Evolutionary conservation across 306 rosid species (phyloP).

Genomic region (Dalbergia oliveri): DNA sequence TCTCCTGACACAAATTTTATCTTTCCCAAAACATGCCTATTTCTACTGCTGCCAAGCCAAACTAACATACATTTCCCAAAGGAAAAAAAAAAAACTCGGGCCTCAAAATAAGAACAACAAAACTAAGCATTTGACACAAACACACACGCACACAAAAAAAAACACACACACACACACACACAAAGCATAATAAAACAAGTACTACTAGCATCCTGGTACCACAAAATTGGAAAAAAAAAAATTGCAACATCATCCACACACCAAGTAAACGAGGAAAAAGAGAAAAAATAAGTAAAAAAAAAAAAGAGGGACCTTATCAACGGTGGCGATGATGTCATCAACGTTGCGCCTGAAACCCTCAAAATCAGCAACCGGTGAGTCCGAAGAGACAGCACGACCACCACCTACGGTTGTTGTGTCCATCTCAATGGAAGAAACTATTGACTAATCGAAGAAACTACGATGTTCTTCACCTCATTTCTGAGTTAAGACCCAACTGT

Average conservation of each 20-base stretch:
- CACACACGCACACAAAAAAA: not conserved
- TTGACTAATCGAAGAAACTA: not conserved
- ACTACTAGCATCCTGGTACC: not conserved
- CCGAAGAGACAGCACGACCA: not conserved
- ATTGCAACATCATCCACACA: not conserved
- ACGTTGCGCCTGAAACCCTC: constrained; percentile 45
- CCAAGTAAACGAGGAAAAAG: not conserved
- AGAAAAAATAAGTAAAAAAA: not conserved
- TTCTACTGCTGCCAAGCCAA: not conserved
- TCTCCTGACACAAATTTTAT: not conserved
- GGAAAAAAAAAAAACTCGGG: not conserved
- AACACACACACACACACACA: not conserved
- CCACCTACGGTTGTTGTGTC: constrained; percentile 31
- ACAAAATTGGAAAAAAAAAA: not conserved
- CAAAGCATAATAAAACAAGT: not conserved
- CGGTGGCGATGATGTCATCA: constrained; percentile 50
- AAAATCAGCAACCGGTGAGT: constrained; percentile 23
- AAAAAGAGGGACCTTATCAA: constrained; percentile 51
- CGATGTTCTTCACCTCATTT: not conserved
- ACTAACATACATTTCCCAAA: not conserved
- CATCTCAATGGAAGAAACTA: constrained; percentile 17
- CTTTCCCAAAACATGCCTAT: not conserved
- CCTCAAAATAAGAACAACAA: not conserved
- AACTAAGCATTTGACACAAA: no score
- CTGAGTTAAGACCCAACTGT: not conserved